These are phyloP conservation scores for Aspergillus terreus DNA, from an alignment of 2,329 filamentous ascomycete genomes.

Conservation along the genomic window DNA sequence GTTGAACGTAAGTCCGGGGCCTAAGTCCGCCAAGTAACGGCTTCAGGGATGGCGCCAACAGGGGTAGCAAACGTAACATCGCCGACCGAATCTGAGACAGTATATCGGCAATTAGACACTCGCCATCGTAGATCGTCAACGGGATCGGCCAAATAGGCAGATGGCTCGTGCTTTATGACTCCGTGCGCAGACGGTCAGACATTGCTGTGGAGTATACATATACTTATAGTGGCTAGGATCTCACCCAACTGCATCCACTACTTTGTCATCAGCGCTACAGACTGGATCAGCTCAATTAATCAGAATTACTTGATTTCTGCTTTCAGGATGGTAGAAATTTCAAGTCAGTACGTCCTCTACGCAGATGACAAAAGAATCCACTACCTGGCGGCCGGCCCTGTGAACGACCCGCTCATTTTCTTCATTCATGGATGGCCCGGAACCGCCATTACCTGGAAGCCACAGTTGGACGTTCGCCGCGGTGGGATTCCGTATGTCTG, in stretches of 20 bases:
- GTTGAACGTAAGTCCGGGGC: not conserved
- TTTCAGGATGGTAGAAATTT: not conserved
- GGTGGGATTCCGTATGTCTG: not conserved
- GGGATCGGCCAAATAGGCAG: not conserved
- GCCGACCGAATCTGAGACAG: not conserved
- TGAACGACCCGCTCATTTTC: conserved; percentile 14
- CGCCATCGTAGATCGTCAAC: not conserved
- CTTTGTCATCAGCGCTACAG: not conserved
- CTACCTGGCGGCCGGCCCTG: conserved; percentile 10
- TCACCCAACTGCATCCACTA: not conserved
- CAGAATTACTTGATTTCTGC: not conserved
- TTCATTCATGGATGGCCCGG: conserved; percentile 39
- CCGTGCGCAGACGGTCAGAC: not conserved
- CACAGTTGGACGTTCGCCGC: conserved; percentile 1
- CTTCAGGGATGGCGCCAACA: not conserved
- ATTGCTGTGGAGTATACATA: not conserved
- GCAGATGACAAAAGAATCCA: conserved; percentile 9
- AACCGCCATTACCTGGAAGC: conserved; percentile 22
- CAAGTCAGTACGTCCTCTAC: conserved; percentile 1
- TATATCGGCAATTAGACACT: not conserved
- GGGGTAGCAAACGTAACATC: not conserved
- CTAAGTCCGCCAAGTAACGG: not conserved
- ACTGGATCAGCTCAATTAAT: not conserved
- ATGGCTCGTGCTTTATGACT: not conserved
- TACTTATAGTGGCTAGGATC: not conserved